phyloP scores from a whole-genome alignment of 805 yeast species.

The Kodamaea sagamina region DNA sequence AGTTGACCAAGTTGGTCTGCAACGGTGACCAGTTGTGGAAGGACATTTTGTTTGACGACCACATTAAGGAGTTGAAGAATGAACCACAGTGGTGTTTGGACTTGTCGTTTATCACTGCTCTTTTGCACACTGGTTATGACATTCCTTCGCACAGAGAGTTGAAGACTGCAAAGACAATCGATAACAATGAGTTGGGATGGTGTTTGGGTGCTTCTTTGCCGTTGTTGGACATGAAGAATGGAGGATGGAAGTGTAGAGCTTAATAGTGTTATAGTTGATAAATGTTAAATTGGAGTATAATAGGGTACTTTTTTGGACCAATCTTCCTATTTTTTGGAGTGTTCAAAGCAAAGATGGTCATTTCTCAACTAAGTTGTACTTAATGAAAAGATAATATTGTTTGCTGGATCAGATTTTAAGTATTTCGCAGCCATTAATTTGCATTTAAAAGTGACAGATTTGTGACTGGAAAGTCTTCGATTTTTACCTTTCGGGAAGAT shows the following conservation, averaged over 20 bases:
- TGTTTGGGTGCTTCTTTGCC: constrained; percentile 98
- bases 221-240: constrained; percentile 59
- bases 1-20: constrained; percentile 82
- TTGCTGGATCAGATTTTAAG: no score
- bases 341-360: no score
- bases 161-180: constrained; percentile 87
- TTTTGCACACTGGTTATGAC: constrained; percentile 95
- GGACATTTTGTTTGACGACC: constrained; percentile 64
- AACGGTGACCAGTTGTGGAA: constrained; percentile 79
- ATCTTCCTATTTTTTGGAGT: no score
- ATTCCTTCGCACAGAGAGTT: constrained; percentile 88
- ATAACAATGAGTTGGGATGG: constrained; percentile 94
- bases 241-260: constrained; percentile 71
- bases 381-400: no score
- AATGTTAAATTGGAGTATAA: neutral
- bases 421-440: no score
- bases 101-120: constrained; percentile 82
- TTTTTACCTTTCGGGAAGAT: no score
- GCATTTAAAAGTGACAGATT: no score
- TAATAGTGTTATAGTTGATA: constrained; percentile 1
- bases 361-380: no score
- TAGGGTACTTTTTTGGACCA: no score
- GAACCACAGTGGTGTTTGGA: constrained; percentile 97
- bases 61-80: constrained; percentile 61
- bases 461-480: no score